Percentiles rank a stretch among this genome's conserved stretches.
Evolutionary conservation across 2,329 filamentous ascomycete species (phyloP).

Genomic region (Neofusicoccum parvum): DNA sequence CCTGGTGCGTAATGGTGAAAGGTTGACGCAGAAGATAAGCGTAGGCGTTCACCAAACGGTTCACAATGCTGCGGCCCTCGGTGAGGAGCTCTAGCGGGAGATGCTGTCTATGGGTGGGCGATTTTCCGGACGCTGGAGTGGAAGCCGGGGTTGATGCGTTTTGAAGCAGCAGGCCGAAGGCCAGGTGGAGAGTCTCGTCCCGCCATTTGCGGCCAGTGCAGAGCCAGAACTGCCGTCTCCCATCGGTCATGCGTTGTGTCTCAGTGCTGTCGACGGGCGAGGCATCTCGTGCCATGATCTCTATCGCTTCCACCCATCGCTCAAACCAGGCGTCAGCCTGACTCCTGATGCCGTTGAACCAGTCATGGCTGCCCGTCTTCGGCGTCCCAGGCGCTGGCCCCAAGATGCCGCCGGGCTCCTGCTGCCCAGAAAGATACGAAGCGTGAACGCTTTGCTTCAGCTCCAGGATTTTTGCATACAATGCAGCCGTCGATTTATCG

Average conservation of each 20-base stretch:
- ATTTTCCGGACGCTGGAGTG: neutral
- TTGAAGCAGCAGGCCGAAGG: constrained; percentile 12
- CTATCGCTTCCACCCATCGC: neutral
- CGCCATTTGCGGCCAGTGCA: constrained; percentile 15
- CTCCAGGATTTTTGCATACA: constrained; percentile 1
- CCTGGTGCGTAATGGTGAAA: constrained; percentile 6
- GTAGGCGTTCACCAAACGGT: neutral
- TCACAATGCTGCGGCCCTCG: constrained; percentile 17
- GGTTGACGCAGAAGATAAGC: constrained; percentile 13
- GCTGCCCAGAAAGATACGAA: constrained; percentile 6
- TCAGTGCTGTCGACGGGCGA: neutral
- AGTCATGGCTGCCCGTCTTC: constrained; percentile 4
- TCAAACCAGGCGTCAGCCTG: constrained; percentile 10
- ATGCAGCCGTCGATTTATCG: neutral
- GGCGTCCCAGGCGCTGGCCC: neutral
- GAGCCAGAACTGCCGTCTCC: constrained; percentile 5
- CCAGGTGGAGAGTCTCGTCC: constrained; percentile 19
- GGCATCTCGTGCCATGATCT: neutral
- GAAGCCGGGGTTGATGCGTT: neutral
- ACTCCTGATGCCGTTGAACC: constrained; percentile 7
- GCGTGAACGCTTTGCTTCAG: constrained; percentile 10
- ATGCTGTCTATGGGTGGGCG: neutral
- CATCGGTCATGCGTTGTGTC: neutral
- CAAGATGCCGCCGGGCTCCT: neutral
- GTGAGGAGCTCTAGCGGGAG: neutral